Evolutionary conservation across 306 rosid genomes (phyloP), one percentile per base, ranked within the genome.

Genomic region (Glycyrrhiza uralensis): DNA sequence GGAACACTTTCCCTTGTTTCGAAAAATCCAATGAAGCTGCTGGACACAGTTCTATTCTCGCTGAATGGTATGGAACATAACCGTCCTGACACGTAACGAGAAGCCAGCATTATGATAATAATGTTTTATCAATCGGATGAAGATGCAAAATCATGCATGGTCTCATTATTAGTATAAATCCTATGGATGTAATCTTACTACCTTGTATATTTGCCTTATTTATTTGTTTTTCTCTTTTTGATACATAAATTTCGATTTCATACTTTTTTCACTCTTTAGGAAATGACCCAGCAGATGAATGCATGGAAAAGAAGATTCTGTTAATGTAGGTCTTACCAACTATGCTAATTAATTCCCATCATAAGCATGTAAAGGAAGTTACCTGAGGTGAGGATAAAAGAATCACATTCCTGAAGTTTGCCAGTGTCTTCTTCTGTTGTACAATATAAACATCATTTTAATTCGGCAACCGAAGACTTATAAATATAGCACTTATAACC

Each of bases 61-160:
- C 98, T 14, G 98, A 92, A 79, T 92, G 98, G 32, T 92, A 92
- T 3, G 98, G 98, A 18, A 92, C 96, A 82, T 92, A 92, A 18
- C 98, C 98, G 44, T 92, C 98, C 98, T 92, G 85, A 36, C 38
- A 76, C 3, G n/a, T 1, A 56, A 55, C 9, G 36, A 42, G 23
- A 44, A 14, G 33, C 6, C 75, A 22, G 32, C 24, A 60, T 59
- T 15, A 85, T 66, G 15, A 44, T 65, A 23, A 41, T 19, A 24
- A 26, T 22, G 24, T 23, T 51, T 4, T 62, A 17, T 7, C 38
- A 45, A 45, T n/a, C n/a, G n/a, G n/a, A n/a, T n/a, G n/a, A n/a
- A n/a, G n/a, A n/a, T n/a, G n/a, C n/a, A n/a, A n/a, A n/a, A n/a
- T n/a, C n/a, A n/a, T n/a, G n/a, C n/a, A n/a, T n/a, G n/a, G n/a